Evolutionary conservation across 2,329 filamentous ascomycete species (phyloP), one percentile per base, ranked within the genome.

Genomic region (Aspergillus uvarum): DNA sequence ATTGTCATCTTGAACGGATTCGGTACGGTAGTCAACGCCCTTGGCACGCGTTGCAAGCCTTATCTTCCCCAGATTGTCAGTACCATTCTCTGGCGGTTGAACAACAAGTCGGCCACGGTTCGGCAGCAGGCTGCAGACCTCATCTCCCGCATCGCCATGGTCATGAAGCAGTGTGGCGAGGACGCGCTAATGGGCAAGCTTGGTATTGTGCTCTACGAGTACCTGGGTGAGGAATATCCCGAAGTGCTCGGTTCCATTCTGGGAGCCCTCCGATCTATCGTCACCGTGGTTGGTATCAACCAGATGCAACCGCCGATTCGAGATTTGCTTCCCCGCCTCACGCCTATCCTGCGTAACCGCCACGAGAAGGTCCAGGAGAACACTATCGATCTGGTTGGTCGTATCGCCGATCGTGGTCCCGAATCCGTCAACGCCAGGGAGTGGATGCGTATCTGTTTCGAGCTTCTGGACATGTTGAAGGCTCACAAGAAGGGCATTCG

Each of bases 401-500:
- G 95, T 82, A 98, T 99, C 68, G 95, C 96, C 16, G 95, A 99
- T 77, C 90, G 95, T 66, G 96, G 95, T 1, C 93, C 95, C 1
- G 95, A 99, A 77, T 94, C 90, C 64, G 95, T 99, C 74, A 96
- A 96, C 73, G 93, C 95, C 14, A 87, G 95, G 71, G 95, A 99
- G 78, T 99, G 95, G 95, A 99, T 99, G 96, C 89, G 95, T 74
- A 99, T 99, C 75, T 99, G 95, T 80, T 99, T 99, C 77, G 95
- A 99, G 80, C 83, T 99, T 56, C 87, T 99, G 31, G 95, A 99
- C 79, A 99, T 99, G 95, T 86, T 99, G 71, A 99, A 99, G 79
- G 95, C 95, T 6, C 95, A 99, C 83, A 99, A 99, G 81, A 99
- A 99, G 84, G 96, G 95, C 66, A 99, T 99, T 68, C 90, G 95